phyloP scores from a whole-genome alignment of 495 filamentous ascomycete species.

The Neurospora discreta region DNA sequence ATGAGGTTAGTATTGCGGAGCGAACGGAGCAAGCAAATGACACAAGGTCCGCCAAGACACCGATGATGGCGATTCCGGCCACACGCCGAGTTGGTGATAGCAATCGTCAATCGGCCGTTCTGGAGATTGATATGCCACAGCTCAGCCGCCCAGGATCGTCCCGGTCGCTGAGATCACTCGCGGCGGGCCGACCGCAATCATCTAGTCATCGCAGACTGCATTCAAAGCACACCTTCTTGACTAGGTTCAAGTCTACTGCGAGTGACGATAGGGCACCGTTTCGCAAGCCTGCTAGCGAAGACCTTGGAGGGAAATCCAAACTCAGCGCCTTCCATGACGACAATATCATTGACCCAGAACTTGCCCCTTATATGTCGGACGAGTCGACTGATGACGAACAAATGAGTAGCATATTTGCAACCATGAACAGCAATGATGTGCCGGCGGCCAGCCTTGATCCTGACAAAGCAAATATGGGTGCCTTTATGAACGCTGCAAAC shows the following conservation, averaged over 20 bases:
- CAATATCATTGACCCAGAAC: conserved; percentile 94
- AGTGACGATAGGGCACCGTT: conserved; percentile 73
- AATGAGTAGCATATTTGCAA: conserved; percentile 72
- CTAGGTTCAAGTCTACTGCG: conserved; percentile 41
- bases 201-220: conserved; percentile 74
- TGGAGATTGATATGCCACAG: conserved; percentile 71
- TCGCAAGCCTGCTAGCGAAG: conserved; percentile 63
- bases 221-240: conserved; percentile 70
- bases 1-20: conserved; percentile 30
- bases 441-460: conserved; percentile 35
- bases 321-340: conserved; percentile 92
- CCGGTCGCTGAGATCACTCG: conserved; percentile 73
- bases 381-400: conserved; percentile 88
- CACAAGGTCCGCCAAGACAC: conserved; percentile 38
- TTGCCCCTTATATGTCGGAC: conserved; percentile 92
- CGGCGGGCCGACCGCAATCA: conserved; percentile 55
- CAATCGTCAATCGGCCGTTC: conserved; percentile 74
- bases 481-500: conserved; percentile 44
- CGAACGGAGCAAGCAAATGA: conserved; percentile 31
- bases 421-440: conserved; percentile 41
- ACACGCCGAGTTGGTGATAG: conserved; percentile 73
- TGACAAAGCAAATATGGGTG: conserved; percentile 36
- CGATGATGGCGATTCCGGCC: conserved; percentile 79
- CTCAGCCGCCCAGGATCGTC: conserved; percentile 77
- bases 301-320: conserved; percentile 44